Evolutionary conservation across 2,329 filamentous ascomycete species (phyloP), one percentile per base, ranked within the genome.

Genomic region (Venturia effusa): DNA sequence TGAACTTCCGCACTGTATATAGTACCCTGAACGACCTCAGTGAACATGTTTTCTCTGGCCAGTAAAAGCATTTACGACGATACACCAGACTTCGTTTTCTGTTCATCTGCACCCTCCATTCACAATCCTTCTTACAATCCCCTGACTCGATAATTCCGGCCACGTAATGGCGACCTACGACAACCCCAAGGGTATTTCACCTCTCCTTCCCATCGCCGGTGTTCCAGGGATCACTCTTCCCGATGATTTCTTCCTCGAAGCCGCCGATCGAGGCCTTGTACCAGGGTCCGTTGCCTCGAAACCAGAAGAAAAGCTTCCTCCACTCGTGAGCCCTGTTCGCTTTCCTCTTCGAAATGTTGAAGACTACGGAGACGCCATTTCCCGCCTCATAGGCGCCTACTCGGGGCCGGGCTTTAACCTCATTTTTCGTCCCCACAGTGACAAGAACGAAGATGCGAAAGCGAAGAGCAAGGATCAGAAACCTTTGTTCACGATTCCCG

Each of bases 391-490:
- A 4, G 73, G 72, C 37, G 65, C 67, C 0, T 77, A 70, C 54
- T 65, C 64, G 17, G 75, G 75, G 0, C 70, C 66, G 0, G 75
- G 76, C 4, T 73, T 77, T 66, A 77, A 77, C 64, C 69, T 70
- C 1, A 76, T 77, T 60, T 77, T 76, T 62, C 73, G 75, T 0
- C 76, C 76, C 0, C 70, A 71, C 41, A 72, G 67, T 32, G 67
- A 63, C 4, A 69, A 68, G 34, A 13, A 8, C 15, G 37, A 39
- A 34, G 17, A n/a, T 39, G 15, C 37, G 2, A 15, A 39, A 11
- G 10, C 37, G 10, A n/a, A n/a, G n/a, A n/a, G n/a, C n/a, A n/a
- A n/a, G n/a, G 37, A 4, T 11, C 37, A 11, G 10, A 39, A 39
- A 39, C 37, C 10, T 15, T 8, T 39, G 3, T 15, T 39, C 37